Evolutionary conservation across 2,329 filamentous ascomycete genomes (phyloP), one percentile per base, ranked within the genome.

Genomic region (Colletotrichum limetticola): DNA sequence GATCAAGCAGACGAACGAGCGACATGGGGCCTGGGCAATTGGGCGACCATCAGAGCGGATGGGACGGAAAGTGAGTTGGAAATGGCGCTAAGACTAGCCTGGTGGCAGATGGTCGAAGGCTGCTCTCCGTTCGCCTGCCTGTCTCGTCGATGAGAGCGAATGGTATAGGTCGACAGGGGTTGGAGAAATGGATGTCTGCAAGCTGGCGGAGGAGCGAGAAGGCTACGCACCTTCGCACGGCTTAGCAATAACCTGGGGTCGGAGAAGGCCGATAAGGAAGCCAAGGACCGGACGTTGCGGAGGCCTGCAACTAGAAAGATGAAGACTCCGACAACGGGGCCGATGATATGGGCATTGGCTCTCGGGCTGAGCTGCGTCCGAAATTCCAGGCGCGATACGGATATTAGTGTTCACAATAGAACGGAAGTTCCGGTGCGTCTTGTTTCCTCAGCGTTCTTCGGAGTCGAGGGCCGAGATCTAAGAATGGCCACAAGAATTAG

Each of bases 21-120:
- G 28, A 30, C n/a, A 35, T 49, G 56, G 26, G 46, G 28, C 42
- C 22, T 37, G 19, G 28, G 37, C 14, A 24, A 46, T 68, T 57
- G 49, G 52, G 64, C 37, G 59, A 28, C 60, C 60, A 64, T 65
- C 60, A 65, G 59, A 72, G 60, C 60, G 60, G 42, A 70, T 60
- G 59, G 53, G 26, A 49, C 59, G 59, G 70, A 72, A 58, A 28
- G 42, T 42, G 53, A 72, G 32, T 19, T 35, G 28, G 63, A 5
- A 46, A 32, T 26, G 24, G 59, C 66, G 59, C 66, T 64, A 72
- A 60, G 57, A 35, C 42, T 60, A 69, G 70, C 46, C 32, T 26
- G 30, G 55, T 69, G 32, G 59, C 53, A 59, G 9, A 65, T 32
- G 5, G 42, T 56, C 32, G 32, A 60, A 35, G 65, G 65, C 14